Conservation (phyloP, 108 stramenopile genomes). For the Thalassiosira profunda region DNA sequence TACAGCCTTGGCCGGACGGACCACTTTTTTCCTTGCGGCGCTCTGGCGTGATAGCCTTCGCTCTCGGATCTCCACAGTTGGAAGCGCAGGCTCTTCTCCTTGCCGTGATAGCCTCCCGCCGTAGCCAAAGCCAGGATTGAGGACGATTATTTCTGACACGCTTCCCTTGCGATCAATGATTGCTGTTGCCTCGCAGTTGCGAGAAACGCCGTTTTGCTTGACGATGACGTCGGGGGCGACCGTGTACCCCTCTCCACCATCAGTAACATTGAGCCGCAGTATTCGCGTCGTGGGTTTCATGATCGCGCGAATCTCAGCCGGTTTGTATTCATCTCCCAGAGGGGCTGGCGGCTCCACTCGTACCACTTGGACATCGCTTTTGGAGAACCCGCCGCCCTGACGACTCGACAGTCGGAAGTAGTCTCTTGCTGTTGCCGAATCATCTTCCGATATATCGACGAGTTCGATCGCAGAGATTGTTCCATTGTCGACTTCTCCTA, state of each 20-base stretch:
- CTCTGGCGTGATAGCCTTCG: conserved; percentile 35
- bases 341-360: conserved; percentile 76
- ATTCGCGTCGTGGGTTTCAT: conserved; percentile 73
- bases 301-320: conserved; percentile 58
- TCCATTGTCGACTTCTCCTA: conserved; percentile 91
- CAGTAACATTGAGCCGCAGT: conserved; percentile 71
- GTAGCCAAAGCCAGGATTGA: conserved; percentile 88
- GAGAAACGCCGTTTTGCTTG: conserved; percentile 41
- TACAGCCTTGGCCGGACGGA: conserved; percentile 61
- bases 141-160: conserved; percentile 67
- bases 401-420: conserved; percentile 62
- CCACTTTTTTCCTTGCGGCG: background rate
- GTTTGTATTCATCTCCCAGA: conserved; percentile 71
- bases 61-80: conserved; percentile 66
- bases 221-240: conserved; percentile 61
- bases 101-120: conserved; percentile 37
- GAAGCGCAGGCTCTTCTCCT: conserved; percentile 35
- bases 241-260: conserved; percentile 78
- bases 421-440: conserved; percentile 15
- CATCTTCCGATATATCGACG: conserved; percentile 20
- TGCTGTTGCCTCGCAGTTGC: conserved; percentile 70
- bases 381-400: conserved; percentile 82
- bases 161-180: conserved; percentile 72
- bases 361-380: conserved; percentile 32
- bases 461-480: conserved; percentile 63